A percentile compares a stretch with the other conserved stretches of the same genome.
These are phyloP conservation scores for Wickerhamomyces pijperi DNA, from an alignment of 805 yeast species.

Conservation along the genomic window DNA sequence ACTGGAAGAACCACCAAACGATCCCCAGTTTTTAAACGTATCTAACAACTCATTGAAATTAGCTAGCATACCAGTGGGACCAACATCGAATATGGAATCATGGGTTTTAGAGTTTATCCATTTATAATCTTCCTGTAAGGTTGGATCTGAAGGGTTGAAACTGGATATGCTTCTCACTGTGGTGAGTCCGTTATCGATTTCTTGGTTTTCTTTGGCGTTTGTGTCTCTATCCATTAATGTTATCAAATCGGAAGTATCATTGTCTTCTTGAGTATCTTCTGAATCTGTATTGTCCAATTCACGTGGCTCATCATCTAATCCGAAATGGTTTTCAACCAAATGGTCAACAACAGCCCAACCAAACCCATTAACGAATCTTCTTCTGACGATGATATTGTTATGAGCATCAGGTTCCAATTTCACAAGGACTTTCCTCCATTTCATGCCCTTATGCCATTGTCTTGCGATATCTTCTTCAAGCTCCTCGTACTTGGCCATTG, in stretches of 20 bases:
- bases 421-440: conserved; percentile 64
- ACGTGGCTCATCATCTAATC: not conserved
- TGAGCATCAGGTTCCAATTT: conserved; percentile 66
- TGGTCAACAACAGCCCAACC: conserved; percentile 81
- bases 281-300: too few species aligned
- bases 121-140: not conserved
- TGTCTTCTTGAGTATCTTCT: conserved; percentile 6
- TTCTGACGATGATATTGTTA: conserved; percentile 60
- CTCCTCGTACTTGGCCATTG: conserved; percentile 29
- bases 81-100: conserved; percentile 34
- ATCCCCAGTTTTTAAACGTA: conserved; percentile 23
- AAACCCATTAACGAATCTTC: conserved; percentile 67
- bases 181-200: conserved; percentile 4
- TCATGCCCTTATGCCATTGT: conserved; percentile 55
- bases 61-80: conserved; percentile 62
- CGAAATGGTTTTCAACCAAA: conserved; percentile 51
- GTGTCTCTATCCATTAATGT: conserved; percentile 7
- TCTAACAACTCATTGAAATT: conserved; percentile 52
- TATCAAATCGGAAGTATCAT: conserved; percentile 1
- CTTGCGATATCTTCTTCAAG: conserved; percentile 61
- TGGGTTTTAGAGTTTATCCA: conserved; percentile 39
- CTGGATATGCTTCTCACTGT: not conserved
- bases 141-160: not conserved
- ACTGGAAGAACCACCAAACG: too few species aligned
- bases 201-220: conserved; percentile 5